Conservation (phyloP, 2,329 filamentous ascomycete genomes). For the Zasmidium cellare region DNA sequence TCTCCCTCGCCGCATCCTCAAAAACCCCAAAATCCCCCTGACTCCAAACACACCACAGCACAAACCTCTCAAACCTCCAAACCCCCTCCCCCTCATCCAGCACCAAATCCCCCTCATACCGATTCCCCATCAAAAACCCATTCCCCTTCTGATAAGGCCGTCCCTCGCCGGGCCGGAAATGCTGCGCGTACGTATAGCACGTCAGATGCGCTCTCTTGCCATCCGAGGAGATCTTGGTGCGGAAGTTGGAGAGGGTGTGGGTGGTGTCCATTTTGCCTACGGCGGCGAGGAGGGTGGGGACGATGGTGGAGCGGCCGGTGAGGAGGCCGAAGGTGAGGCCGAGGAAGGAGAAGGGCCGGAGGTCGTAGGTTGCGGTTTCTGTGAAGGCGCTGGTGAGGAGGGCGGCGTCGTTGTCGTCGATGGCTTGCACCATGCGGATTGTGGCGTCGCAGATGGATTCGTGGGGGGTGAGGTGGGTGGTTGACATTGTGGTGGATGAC, state of each 20-base stretch:
- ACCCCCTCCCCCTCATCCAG: background rate
- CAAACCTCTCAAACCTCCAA: background rate
- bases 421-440: conserved; percentile 1
- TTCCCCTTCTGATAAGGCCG: background rate
- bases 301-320: background rate
- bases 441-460: conserved; percentile 1
- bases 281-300: background rate
- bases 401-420: background rate
- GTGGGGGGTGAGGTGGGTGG: background rate
- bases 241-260: conserved; percentile 1
- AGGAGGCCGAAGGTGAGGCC: background rate
- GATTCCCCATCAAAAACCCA: conserved; percentile 4
- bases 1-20: background rate
- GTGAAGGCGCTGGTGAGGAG: conserved; percentile 3
- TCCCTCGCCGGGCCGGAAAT: background rate
- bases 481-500: background rate
- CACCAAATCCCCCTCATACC: background rate
- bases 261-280: conserved; percentile 2
- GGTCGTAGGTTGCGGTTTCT: background rate
- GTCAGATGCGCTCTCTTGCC: background rate
- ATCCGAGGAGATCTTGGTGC: background rate
- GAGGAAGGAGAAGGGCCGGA: background rate
- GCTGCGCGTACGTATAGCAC: conserved; percentile 1
- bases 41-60: background rate
- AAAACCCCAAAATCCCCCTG: conserved; percentile 5